Evolutionary conservation across 495 filamentous ascomycete species (phyloP).

Genomic region (Aspergillus funiculosus): DNA sequence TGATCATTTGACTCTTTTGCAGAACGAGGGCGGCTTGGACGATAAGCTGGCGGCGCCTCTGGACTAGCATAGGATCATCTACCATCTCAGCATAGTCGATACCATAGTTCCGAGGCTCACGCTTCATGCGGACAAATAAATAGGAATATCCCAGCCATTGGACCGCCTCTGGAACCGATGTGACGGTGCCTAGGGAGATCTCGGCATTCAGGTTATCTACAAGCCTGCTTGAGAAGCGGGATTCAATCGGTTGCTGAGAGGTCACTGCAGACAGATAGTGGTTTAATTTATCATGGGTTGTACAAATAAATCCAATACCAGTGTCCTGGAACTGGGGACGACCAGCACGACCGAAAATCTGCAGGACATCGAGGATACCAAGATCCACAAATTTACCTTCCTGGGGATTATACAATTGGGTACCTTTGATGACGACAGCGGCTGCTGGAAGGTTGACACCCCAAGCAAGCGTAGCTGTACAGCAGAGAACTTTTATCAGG

Average conservation of each 20-base stretch:
- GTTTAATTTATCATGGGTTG: slow-evolving; percentile 82
- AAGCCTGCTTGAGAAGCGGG: slow-evolving; percentile 78
- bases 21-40: slow-evolving; percentile 80
- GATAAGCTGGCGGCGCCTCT: slow-evolving; percentile 73
- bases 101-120: slow-evolving; percentile 87
- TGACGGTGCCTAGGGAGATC: slow-evolving; percentile 88
- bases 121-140: slow-evolving; percentile 91
- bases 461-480: slow-evolving; percentile 97
- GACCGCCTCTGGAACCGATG: slow-evolving; percentile 86
- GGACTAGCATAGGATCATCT: slow-evolving; percentile 79
- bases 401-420: slow-evolving; percentile 90
- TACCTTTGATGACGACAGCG: slow-evolving; percentile 96
- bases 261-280: slow-evolving; percentile 93
- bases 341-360: slow-evolving; percentile 98
- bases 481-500: slow-evolving; percentile 90
- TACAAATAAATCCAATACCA: slow-evolving; percentile 96
- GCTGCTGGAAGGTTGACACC: slow-evolving; percentile 98
- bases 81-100: slow-evolving; percentile 88
- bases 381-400: slow-evolving; percentile 96
- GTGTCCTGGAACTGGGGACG: slow-evolving; percentile 94
- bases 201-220: slow-evolving; percentile 98
- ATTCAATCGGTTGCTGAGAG: slow-evolving; percentile 93
- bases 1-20: slow-evolving; percentile 95
- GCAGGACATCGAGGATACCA: slow-evolving; percentile 93
- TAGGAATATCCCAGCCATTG: slow-evolving; percentile 98